phyloP scores from a whole-genome alignment of 2,329 filamentous ascomycete species.

The Rachicladosporium sp. region DNA sequence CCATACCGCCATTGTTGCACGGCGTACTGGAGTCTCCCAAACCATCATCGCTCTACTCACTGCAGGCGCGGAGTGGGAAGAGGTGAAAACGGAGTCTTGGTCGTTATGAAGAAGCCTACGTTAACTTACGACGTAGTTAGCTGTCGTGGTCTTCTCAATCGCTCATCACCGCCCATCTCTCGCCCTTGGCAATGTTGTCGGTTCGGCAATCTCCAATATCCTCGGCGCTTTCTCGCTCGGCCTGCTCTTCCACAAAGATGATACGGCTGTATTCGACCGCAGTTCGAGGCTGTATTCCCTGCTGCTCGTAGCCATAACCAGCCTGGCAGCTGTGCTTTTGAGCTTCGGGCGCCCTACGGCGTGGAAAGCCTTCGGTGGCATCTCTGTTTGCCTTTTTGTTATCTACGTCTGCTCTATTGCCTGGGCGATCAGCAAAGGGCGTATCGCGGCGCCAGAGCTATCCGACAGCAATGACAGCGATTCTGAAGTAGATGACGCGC shows the following conservation, averaged over 20 bases:
- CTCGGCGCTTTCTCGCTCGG: constrained; percentile 44
- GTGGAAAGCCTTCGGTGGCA: constrained; percentile 12
- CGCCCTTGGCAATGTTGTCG: constrained; percentile 43
- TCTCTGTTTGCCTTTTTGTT: constrained; percentile 32
- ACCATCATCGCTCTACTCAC: constrained; percentile 41
- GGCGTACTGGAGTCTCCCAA: constrained; percentile 32
- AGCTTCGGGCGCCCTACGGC: too few relatives aligned
- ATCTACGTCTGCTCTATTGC: constrained; percentile 34
- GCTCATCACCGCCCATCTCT: constrained; percentile 34
- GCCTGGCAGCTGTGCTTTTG: constrained; percentile 10
- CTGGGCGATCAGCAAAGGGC: constrained; percentile 34
- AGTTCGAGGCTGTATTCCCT: constrained; percentile 37
- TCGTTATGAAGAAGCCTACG: too few relatives aligned
- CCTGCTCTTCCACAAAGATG: constrained; percentile 29
- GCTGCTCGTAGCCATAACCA: constrained; percentile 32
- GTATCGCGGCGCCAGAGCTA: constrained; percentile 29
- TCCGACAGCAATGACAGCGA: constrained; percentile 27
- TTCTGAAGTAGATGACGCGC: too few relatives aligned
- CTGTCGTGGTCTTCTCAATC: constrained; percentile 38
- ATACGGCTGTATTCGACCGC: constrained; percentile 29
- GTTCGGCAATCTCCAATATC: constrained; percentile 44
- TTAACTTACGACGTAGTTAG: constrained; percentile 6
- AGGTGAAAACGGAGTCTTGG: constrained; percentile 23
- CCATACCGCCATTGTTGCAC: constrained; percentile 37
- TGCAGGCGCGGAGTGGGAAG: constrained; percentile 44